A percentile compares a stretch with the other conserved stretches of the same genome.
phyloP scores from a whole-genome alignment of 75 land plant species.

The Picea glauca region DNA sequence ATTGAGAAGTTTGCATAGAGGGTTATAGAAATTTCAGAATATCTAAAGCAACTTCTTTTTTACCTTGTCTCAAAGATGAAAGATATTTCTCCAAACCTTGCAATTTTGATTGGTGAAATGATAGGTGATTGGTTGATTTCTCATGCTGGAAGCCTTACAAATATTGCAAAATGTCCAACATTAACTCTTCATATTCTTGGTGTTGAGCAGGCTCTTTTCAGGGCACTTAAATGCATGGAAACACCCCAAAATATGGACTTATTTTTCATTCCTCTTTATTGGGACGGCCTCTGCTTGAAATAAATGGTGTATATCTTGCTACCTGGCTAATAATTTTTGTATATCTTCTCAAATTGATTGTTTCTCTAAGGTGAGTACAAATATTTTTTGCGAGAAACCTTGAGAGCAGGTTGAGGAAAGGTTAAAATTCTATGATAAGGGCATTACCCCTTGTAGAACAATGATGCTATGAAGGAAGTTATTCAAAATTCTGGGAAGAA shows the following conservation, averaged over 20 bases:
- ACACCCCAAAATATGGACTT: constrained; percentile 93
- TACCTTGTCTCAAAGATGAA: constrained; percentile 89
- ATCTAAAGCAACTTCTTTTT: constrained; percentile 7
- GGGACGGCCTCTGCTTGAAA: constrained; percentile 78
- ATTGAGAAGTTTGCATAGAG: constrained; percentile 80
- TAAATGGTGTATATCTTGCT: constrained; percentile 91
- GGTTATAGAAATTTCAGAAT: constrained; percentile 83
- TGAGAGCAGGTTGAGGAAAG: no score
- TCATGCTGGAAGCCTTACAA: constrained; percentile 98
- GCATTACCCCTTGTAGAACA: no score
- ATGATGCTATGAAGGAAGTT: no score
- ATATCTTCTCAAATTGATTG: constrained; percentile 95
- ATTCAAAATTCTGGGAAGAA: no score
- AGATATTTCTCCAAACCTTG: constrained; percentile 89
- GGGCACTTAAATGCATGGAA: constrained; percentile 88
- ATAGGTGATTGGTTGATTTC: constrained; percentile 97
- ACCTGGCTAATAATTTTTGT: constrained; percentile 94
- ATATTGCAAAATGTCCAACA: constrained; percentile 93
- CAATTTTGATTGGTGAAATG: constrained; percentile 91
- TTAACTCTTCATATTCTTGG: constrained; percentile 98
- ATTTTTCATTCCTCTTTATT: constrained; percentile 96
- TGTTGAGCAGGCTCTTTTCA: constrained; percentile 97
- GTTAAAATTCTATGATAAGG: no score
- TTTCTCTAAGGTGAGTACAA: constrained; percentile 64
- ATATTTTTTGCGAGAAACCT: constrained; percentile 47